Evolutionary conservation across 371 early-diverging fungal species (phyloP).

Genomic region (Agmasoma carcini): DNA sequence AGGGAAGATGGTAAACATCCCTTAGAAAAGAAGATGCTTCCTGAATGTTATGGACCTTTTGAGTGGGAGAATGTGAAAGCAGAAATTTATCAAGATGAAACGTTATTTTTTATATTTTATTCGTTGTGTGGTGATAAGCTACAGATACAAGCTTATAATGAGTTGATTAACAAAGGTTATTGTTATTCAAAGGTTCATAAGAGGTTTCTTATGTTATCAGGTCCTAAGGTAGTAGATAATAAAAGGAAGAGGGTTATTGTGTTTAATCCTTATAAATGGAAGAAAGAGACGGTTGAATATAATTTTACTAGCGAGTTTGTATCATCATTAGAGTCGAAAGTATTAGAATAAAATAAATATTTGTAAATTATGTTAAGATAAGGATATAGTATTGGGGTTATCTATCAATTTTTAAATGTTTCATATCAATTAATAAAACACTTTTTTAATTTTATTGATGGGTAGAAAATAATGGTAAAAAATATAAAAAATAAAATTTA

Average conservation of each 20-base stretch:
- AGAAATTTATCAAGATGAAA: constrained; percentile 59
- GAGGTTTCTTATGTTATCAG: constrained; percentile 25
- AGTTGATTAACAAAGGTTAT: constrained; percentile 70
- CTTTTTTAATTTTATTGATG: no score
- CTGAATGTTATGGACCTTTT: constrained; percentile 3
- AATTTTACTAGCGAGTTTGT: constrained; percentile 41
- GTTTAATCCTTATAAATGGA: constrained; percentile 46
- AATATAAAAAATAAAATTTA: no score
- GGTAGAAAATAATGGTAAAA: no score
- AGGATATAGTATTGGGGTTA: no score
- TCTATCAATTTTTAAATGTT: no score
- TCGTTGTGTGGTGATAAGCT: constrained; percentile 66
- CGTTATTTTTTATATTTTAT: constrained; percentile 81
- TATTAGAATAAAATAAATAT: no score
- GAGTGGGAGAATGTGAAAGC: constrained; percentile 7
- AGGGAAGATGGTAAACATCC: not conserved
- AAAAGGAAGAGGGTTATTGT: constrained; percentile 23
- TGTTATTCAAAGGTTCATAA: constrained; percentile 64
- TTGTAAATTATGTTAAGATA: no score
- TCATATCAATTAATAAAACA: no score
- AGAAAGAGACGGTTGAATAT: constrained; percentile 31
- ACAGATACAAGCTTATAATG: constrained; percentile 75
- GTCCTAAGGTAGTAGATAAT: constrained; percentile 27
- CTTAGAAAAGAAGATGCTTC: not conserved
- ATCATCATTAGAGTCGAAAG: constrained; percentile 11